Percentiles rank a stretch among this genome's conserved stretches.
phyloP scores from a whole-genome alignment of 1,284 basidiomycete genomes.

The Microbotryum violaceum region DNA sequence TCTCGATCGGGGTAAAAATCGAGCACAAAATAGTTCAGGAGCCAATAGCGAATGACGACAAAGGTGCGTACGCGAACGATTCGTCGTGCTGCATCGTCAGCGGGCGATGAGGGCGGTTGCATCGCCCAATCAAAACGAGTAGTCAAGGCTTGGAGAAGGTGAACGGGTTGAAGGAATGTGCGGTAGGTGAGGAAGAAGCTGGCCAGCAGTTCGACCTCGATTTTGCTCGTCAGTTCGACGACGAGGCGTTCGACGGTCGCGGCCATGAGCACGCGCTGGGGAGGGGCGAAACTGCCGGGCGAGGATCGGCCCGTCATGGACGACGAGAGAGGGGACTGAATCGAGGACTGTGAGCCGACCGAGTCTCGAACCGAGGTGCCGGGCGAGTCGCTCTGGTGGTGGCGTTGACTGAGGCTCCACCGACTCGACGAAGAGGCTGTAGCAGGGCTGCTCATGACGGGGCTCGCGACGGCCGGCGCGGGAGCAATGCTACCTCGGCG shows the following conservation, averaged over 20 bases:
- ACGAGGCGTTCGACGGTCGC: slow-evolving; percentile 86
- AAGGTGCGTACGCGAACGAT: slow-evolving; percentile 78
- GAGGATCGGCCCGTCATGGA: neutral
- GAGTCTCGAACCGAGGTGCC: slow-evolving; percentile 24
- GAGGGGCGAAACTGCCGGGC: neutral
- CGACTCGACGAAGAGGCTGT: slow-evolving; percentile 7
- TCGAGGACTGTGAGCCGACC: slow-evolving; percentile 3
- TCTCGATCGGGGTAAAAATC: slow-evolving; percentile 76
- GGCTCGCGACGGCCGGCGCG: slow-evolving; percentile 39
- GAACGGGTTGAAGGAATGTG: slow-evolving; percentile 64
- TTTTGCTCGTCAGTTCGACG: slow-evolving; percentile 71
- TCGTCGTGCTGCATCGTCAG: slow-evolving; percentile 52
- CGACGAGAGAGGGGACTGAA: slow-evolving; percentile 1
- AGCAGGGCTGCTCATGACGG: slow-evolving; percentile 16
- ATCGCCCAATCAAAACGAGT: slow-evolving; percentile 80
- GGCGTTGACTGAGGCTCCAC: slow-evolving; percentile 9
- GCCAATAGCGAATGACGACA: slow-evolving; percentile 75
- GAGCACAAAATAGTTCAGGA: slow-evolving; percentile 73
- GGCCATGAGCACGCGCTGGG: slow-evolving; percentile 51
- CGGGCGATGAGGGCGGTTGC: slow-evolving; percentile 17
- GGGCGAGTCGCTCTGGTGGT: slow-evolving; percentile 6
- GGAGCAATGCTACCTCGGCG: neutral
- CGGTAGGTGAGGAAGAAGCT: slow-evolving; percentile 83
- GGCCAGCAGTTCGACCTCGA: slow-evolving; percentile 67
- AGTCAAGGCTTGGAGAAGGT: slow-evolving; percentile 68